Evolutionary conservation across 2,329 filamentous ascomycete species (phyloP).

Genomic region (Diaporthe citri): DNA sequence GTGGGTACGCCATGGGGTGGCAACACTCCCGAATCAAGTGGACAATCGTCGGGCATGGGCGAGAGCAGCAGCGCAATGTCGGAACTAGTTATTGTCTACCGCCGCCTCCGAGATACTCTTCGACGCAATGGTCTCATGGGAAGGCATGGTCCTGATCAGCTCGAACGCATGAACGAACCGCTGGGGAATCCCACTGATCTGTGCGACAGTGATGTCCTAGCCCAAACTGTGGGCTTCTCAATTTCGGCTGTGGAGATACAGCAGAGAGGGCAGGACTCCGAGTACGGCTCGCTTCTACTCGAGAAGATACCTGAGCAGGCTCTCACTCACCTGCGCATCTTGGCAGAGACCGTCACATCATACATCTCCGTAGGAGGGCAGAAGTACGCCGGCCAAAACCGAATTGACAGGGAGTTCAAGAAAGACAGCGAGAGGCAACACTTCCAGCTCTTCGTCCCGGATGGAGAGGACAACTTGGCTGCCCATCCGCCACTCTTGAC

Average conservation of each 20-base stretch:
- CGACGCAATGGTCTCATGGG: constrained; percentile 65
- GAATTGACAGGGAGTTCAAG: constrained; percentile 75
- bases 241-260: constrained; percentile 92
- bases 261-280: constrained; percentile 84
- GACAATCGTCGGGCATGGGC: constrained; percentile 46
- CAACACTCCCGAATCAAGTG: constrained; percentile 52
- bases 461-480: constrained; percentile 3
- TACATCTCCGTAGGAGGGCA: constrained; percentile 84
- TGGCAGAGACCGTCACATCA: constrained; percentile 89
- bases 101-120: constrained; percentile 70
- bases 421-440: constrained; percentile 79
- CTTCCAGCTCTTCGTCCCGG: constrained; percentile 76
- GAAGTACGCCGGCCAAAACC: constrained; percentile 69
- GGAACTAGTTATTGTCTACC: constrained; percentile 72
- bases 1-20: constrained; percentile 56
- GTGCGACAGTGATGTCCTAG: constrained; percentile 69
- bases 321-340: constrained; percentile 86
- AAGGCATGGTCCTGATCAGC: constrained; percentile 50
- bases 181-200: constrained; percentile 59
- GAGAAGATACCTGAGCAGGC: constrained; percentile 87
- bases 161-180: constrained; percentile 41
- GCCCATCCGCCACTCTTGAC: constrained; percentile 66
- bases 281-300: constrained; percentile 80
- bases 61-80: constrained; percentile 53
- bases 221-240: constrained; percentile 81